These are phyloP conservation scores for Cryphonectria naterciae DNA, from an alignment of 2,329 filamentous ascomycete genomes.

Conservation along the genomic window DNA sequence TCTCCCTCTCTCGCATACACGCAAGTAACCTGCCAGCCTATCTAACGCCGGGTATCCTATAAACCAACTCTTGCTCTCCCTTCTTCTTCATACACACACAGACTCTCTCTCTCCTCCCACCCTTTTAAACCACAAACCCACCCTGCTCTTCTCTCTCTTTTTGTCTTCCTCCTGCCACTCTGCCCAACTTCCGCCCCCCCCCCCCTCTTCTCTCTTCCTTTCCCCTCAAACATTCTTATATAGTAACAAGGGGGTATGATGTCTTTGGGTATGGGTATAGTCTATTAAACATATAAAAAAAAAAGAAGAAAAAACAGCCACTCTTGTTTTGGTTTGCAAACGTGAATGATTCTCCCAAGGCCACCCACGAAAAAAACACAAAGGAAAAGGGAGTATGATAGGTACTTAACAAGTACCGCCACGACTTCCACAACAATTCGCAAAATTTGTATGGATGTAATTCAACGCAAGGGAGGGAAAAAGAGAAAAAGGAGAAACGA, in stretches of 20 bases:
- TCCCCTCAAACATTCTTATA: constrained; percentile 13
- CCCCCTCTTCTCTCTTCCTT: not conserved
- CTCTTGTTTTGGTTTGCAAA: not conserved
- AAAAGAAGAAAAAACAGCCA: not conserved
- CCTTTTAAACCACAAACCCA: not conserved
- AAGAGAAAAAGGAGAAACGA: not conserved
- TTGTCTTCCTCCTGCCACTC: not conserved
- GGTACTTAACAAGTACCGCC: not conserved
- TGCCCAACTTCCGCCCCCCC: not conserved
- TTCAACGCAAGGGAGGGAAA: not conserved
- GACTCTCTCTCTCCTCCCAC: too few relatives aligned
- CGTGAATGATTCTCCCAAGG: not conserved
- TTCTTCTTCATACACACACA: not conserved
- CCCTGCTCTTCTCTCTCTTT: not conserved
- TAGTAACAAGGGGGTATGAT: constrained; percentile 7
- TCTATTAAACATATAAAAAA: constrained; percentile 22
- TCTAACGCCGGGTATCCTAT: constrained; percentile 2
- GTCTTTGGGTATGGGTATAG: constrained; percentile 28
- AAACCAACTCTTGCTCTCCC: not conserved
- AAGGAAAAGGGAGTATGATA: constrained; percentile 9
- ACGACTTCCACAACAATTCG: not conserved
- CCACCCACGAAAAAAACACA: constrained; percentile 18
- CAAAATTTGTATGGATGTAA: not conserved
- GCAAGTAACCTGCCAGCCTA: not conserved
- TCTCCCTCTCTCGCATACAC: not conserved